Evolutionary conservation across 108 stramenopile genomes (phyloP), one percentile per base, ranked within the genome.

Genomic region (Hondaea fermentalgiana): DNA sequence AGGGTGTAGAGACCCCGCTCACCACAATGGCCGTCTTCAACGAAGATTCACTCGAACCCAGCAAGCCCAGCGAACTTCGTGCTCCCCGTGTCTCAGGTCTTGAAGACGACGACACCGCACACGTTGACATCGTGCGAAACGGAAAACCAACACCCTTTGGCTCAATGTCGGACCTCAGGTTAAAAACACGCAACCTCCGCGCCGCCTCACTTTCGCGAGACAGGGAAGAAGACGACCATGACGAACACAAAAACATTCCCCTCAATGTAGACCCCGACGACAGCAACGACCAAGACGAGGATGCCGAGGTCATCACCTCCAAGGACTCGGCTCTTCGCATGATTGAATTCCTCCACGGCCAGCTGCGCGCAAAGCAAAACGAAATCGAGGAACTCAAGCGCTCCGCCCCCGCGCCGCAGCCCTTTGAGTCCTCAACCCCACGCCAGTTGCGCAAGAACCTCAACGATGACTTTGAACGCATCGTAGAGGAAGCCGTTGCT

Each of bases 1-100:
- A 83, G 51, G 76, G 76, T 35, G 51, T 83, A 45, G 76, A 83
- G 51, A 83, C 76, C 76, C 76, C 76, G 5, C 76, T 83, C 76
- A 83, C 45, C 17, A 53, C 76, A 12, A 47, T 83, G 45, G 76
- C 76, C n/a, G 76, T 83, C 23, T 83, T 83, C 76, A 53, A 83
- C 28, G 76, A 83, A 17, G 76, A 47, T 1, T 53, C 76, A 2
- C 45, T 83, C 76, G 76, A 83, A 23, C 76, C 76, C 12, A 47
- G 76, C 76, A 53, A 53, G 49, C 49, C 45, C 35, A 69, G 64
- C 64, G 64, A 28, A 10, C 25, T 35, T 10, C 25, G 64, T 10
- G 64, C 64, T 6, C 55, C 55, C 14, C 55, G 55, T 14, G 8
- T 16, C 55, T 4, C 55, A 57, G 16, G 14, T 8, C 55, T 57